Base-by-base conservation (phyloP, 164 flowering plant species). In the Macadamia tetraphylla region DNA sequence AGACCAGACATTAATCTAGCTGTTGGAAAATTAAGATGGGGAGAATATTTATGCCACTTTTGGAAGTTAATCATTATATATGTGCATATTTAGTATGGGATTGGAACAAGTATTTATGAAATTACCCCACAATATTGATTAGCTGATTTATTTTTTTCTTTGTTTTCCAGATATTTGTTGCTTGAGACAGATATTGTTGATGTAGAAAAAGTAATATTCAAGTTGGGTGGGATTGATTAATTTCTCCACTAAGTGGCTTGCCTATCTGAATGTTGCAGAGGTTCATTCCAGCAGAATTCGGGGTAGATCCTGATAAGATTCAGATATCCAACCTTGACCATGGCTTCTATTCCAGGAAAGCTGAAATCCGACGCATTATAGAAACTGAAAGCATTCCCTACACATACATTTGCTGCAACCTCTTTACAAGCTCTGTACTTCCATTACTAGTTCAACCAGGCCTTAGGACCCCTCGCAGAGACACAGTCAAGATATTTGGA, bases 231-330 rank as follows among this genome's bases (percentile, higher is more conserved):
- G 40, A 35, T 35, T 35, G 40, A 5, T 35, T 35, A 35, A 2
- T 35, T 35, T 35, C 8, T 43, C 15, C 35, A 43, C 8, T 18
- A 18, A 53, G 23, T 29, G 17, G 29, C 23, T 40, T 57, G 23
- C 35, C 61, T 55, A 57, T 58, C 64, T 64, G 69, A 23, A 51
- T 59, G 59, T n/a, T 73, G 76, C 85, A 92, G 98, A 90, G 91
- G 73, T 92, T 92, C 68, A 74, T 90, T 72, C 98, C 98, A 68
- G 77, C 98, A n/a, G 98, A 92, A 78, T 92, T 90, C 67, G 96
- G 96, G 18, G 35, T 63, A 59, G 94, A 92, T 76, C 90, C 96
- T 10, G 89, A 87, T 57, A 86, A 79, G 69, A 76, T 75, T 64
- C 90, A 78, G 44, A 73, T 84, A 61, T 52, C 79, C 2, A 78